A percentile compares a stretch with the other conserved stretches of the same genome.
These are phyloP conservation scores for Parachaetomium inaequale DNA, from an alignment of 495 filamentous ascomycete species.

Conservation along the genomic window DNA sequence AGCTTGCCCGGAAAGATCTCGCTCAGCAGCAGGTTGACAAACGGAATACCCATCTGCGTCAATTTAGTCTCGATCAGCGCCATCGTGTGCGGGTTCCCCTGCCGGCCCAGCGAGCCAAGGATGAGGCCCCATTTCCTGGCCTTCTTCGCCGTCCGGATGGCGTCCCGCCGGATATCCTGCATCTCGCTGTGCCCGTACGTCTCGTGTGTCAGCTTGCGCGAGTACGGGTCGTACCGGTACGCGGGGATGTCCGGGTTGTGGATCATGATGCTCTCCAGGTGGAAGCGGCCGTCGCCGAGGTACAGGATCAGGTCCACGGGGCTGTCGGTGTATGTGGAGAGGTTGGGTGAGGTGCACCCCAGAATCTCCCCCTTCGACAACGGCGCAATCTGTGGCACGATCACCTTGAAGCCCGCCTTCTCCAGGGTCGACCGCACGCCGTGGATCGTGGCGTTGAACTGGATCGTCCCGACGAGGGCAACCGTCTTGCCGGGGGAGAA, in stretches of 20 bases:
- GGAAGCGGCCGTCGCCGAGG: slow-evolving; percentile 93
- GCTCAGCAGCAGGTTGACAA: slow-evolving; percentile 76
- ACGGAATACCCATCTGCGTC: slow-evolving; percentile 62
- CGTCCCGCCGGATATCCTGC: slow-evolving; percentile 71
- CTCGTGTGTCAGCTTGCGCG: slow-evolving; percentile 83
- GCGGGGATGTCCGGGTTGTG: slow-evolving; percentile 87
- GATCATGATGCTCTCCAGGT: slow-evolving; percentile 98
- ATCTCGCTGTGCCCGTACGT: slow-evolving; percentile 87
- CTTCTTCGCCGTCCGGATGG: slow-evolving; percentile 66
- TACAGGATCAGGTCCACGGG: slow-evolving; percentile 80
- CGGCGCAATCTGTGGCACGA: slow-evolving; percentile 91
- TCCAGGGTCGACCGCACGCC: slow-evolving; percentile 71
- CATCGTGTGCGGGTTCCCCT: slow-evolving; percentile 94
- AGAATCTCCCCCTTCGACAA: slow-evolving; percentile 92
- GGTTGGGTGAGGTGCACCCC: slow-evolving; percentile 85
- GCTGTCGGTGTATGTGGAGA: slow-evolving; percentile 47
- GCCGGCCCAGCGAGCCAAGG: slow-evolving; percentile 83
- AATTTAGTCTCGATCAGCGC: slow-evolving; percentile 75
- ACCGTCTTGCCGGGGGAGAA: slow-evolving; percentile 80
- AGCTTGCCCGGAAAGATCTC: slow-evolving; percentile 97
- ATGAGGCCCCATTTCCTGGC: slow-evolving; percentile 93
- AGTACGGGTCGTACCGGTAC: slow-evolving; percentile 97
- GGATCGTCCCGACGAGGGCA: slow-evolving; percentile 93
- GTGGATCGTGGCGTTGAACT: slow-evolving; percentile 97
- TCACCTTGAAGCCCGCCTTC: slow-evolving; percentile 71